Percentiles rank a stretch among this genome's conserved stretches.
These are phyloP conservation scores for Penicillium odoratum DNA, from an alignment of 495 filamentous ascomycete species.

Conservation along the genomic window DNA sequence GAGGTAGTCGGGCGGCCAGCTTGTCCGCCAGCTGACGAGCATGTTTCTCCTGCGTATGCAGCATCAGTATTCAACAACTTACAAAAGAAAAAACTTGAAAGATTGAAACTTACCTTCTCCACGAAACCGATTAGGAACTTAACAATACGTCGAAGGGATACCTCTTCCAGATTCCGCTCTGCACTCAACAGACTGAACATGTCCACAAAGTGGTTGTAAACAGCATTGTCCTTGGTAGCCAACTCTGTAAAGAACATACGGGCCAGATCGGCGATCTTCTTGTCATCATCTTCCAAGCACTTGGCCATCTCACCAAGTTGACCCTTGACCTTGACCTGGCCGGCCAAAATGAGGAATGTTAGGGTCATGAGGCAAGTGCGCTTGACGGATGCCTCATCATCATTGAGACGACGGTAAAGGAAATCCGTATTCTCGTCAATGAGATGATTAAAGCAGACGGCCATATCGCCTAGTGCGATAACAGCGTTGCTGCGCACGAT, in stretches of 20 bases:
- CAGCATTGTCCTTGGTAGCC: constrained; percentile 95
- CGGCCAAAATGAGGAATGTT: constrained; percentile 95
- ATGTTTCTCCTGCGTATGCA: constrained; percentile 78
- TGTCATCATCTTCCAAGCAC: constrained; percentile 93
- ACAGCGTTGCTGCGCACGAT: constrained; percentile 94
- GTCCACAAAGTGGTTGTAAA: constrained; percentile 99
- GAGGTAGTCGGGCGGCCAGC: constrained; percentile 78
- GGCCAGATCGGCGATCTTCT: constrained; percentile 86
- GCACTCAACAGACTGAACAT: constrained; percentile 95
- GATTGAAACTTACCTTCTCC: constrained; percentile 72
- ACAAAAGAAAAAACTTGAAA: neutral
- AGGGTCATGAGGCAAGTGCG: constrained; percentile 98
- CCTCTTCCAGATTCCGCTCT: constrained; percentile 78
- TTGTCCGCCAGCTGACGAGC: constrained; percentile 94
- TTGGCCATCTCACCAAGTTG: constrained; percentile 99
- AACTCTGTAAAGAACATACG: constrained; percentile 99
- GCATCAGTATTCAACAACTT: constrained; percentile 11
- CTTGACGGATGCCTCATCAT: constrained; percentile 86
- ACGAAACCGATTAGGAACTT: constrained; percentile 94
- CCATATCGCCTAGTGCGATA: constrained; percentile 97
- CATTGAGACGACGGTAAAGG: constrained; percentile 88
- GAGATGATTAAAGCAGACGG: constrained; percentile 98
- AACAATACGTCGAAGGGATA: constrained; percentile 77
- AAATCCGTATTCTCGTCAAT: constrained; percentile 99
- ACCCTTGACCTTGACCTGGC: constrained; percentile 99